These are phyloP conservation scores for Drechslerella dactyloides DNA, from an alignment of 2,329 filamentous ascomycete genomes.

Conservation along the genomic window DNA sequence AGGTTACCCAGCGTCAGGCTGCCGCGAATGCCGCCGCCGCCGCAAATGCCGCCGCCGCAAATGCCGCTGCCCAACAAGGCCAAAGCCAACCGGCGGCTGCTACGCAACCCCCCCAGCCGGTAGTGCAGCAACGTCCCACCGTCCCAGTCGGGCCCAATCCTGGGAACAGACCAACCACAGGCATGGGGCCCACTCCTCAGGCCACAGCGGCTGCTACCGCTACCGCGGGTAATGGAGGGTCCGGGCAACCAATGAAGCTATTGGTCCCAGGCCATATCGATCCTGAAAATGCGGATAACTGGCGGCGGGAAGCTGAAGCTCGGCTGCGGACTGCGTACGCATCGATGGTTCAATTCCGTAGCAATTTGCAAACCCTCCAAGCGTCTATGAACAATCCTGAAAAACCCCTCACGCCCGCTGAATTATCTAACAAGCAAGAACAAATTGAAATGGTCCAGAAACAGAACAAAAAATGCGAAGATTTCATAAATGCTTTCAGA, in stretches of 20 bases:
- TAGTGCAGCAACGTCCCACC: constrained; percentile 18
- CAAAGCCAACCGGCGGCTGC: constrained; percentile 10
- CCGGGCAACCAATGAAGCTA: constrained; percentile 44
- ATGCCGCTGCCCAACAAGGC: constrained; percentile 12
- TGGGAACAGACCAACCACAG: constrained; percentile 7
- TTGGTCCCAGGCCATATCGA: constrained; percentile 47
- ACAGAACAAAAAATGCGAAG: constrained; percentile 48
- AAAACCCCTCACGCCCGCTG: constrained; percentile 31
- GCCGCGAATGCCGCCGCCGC: constrained; percentile 20
- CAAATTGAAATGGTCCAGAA: constrained; percentile 44
- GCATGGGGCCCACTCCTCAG: constrained; percentile 8
- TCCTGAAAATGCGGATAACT: constrained; percentile 48
- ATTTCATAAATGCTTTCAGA: constrained; percentile 47
- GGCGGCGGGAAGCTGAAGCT: constrained; percentile 44
- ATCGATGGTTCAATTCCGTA: constrained; percentile 43
- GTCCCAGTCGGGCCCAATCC: background rate
- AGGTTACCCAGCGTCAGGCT: constrained; percentile 39
- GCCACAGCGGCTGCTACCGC: background rate
- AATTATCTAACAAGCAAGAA: constrained; percentile 27
- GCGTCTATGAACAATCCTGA: constrained; percentile 36
- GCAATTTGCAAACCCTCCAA: constrained; percentile 31
- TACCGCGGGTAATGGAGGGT: constrained; percentile 8
- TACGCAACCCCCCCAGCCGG: constrained; percentile 16
- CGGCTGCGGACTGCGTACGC: constrained; percentile 46
- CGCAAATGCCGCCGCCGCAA: background rate